Evolutionary conservation across 139 green algal species (phyloP).

Genomic region (Coelastrella sp.): DNA sequence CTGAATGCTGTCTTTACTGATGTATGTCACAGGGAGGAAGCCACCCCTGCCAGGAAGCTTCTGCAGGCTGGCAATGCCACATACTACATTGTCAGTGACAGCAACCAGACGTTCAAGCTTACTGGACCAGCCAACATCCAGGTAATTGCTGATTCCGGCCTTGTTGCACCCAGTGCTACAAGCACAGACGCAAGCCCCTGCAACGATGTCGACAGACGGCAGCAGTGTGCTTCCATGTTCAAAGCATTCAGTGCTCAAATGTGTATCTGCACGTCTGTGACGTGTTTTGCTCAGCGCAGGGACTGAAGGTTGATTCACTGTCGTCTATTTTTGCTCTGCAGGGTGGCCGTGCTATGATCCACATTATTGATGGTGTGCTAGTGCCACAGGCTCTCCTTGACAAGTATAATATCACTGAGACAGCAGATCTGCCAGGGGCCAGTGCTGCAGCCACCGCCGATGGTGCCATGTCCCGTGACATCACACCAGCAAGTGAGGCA

Average conservation of each 20-base stretch:
- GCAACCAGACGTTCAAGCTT: background rate
- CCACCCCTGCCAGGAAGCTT: background rate
- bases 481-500: background rate
- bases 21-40: too few species aligned
- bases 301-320: too few species aligned
- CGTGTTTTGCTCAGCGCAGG: too few species aligned
- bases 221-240: background rate
- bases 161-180: too few species aligned
- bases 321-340: background rate
- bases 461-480: background rate
- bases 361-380: slow-evolving; percentile 21
- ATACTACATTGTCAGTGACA: slow-evolving; percentile 27
- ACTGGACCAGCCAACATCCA: background rate
- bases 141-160: background rate
- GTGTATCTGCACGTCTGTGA: too few species aligned
- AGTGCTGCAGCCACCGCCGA: background rate
- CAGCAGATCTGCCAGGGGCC: background rate
- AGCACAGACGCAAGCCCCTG: too few species aligned
- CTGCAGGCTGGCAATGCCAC: background rate
- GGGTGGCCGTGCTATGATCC: background rate
- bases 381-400: background rate
- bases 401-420: background rate
- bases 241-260: too few species aligned
- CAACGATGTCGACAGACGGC: too few species aligned
- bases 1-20: too few species aligned